A percentile compares a stretch with the other conserved stretches of the same genome.
Evolutionary conservation across 495 filamentous ascomycete genomes (phyloP).

Genomic region (Sabuloglossum arenarium): DNA sequence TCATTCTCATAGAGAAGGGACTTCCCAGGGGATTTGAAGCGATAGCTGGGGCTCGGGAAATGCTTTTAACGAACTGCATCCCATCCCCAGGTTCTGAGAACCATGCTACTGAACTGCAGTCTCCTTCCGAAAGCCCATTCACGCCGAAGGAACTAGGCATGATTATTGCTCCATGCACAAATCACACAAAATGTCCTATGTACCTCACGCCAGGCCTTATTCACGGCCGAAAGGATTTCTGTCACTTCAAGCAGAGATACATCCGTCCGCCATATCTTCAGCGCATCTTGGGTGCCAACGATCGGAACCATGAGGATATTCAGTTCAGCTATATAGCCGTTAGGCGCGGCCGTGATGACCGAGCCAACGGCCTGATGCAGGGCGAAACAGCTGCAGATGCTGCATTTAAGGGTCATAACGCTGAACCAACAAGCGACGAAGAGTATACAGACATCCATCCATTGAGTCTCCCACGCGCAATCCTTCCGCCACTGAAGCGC

Average conservation of each 20-base stretch:
- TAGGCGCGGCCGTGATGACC: conserved; percentile 40
- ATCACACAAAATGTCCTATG: conserved; percentile 76
- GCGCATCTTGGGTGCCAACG: conserved; percentile 42
- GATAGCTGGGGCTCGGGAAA: conserved; percentile 59
- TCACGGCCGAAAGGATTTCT: conserved; percentile 65
- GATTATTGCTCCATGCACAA: conserved; percentile 93
- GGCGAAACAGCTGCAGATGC: conserved; percentile 17
- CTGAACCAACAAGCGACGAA: neutral
- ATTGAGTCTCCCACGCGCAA: conserved; percentile 52
- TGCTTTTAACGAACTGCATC: conserved; percentile 53
- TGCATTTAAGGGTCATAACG: conserved; percentile 19
- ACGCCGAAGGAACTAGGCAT: conserved; percentile 51
- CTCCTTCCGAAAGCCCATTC: conserved; percentile 10
- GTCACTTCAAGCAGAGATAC: conserved; percentile 77
- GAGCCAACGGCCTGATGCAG: conserved; percentile 14
- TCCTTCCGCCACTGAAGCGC: conserved; percentile 69
- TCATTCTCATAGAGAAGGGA: conserved; percentile 83
- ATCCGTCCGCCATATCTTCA: conserved; percentile 70
- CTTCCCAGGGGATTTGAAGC: conserved; percentile 81
- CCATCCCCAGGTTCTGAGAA: conserved; percentile 33
- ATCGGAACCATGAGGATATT: conserved; percentile 76
- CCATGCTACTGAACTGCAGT: conserved; percentile 7
- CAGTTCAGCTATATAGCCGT: conserved; percentile 75
- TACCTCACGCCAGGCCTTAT: conserved; percentile 32
- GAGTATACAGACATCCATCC: conserved; percentile 22